phyloP scores from a whole-genome alignment of 2,329 filamentous ascomycete genomes.

The Penicillium sp. region DNA sequence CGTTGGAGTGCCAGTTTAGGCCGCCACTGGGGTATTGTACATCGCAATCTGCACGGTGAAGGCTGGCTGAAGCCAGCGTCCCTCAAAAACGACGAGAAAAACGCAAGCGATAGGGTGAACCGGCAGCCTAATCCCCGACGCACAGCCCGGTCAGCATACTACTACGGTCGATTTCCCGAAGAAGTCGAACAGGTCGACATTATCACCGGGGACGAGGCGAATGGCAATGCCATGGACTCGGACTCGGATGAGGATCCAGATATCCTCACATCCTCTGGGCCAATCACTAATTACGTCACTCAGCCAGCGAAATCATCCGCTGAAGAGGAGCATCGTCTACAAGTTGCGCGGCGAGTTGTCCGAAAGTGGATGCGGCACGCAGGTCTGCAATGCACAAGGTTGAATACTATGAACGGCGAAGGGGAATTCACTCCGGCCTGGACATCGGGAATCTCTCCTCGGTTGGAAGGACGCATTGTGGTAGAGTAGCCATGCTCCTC shows the following conservation, averaged over 20 bases:
- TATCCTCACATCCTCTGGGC: slow-evolving; percentile 29
- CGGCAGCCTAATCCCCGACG: slow-evolving; percentile 19
- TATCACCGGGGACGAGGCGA: slow-evolving; percentile 14
- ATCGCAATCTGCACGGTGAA: slow-evolving; percentile 50
- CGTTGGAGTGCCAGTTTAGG: slow-evolving; percentile 56
- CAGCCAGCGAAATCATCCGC: slow-evolving; percentile 33
- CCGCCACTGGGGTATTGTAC: slow-evolving; percentile 58
- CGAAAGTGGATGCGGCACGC: slow-evolving; percentile 64
- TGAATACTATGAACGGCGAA: slow-evolving; percentile 47
- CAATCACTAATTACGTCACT: slow-evolving; percentile 33
- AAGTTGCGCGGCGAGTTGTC: slow-evolving; percentile 60
- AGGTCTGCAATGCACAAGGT: slow-evolving; percentile 47
- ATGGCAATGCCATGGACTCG: slow-evolving; percentile 32
- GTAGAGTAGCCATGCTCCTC: slow-evolving; percentile 14
- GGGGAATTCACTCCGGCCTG: slow-evolving; percentile 57
- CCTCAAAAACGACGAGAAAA: slow-evolving; percentile 22
- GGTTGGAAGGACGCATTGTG: slow-evolving; percentile 65
- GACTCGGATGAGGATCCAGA: slow-evolving; percentile 38
- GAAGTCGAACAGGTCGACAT: slow-evolving; percentile 10
- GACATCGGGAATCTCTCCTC: slow-evolving; percentile 71
- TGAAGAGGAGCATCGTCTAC: slow-evolving; percentile 49
- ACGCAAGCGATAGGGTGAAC: slow-evolving; percentile 9
- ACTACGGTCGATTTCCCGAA: slow-evolving; percentile 26
- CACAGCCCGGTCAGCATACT: slow-evolving; percentile 19
- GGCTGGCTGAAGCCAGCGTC: slow-evolving; percentile 43